Evolutionary conservation across 306 rosid genomes (phyloP), one percentile per base, ranked within the genome.

Genomic region (Gleditsia sinensis): DNA sequence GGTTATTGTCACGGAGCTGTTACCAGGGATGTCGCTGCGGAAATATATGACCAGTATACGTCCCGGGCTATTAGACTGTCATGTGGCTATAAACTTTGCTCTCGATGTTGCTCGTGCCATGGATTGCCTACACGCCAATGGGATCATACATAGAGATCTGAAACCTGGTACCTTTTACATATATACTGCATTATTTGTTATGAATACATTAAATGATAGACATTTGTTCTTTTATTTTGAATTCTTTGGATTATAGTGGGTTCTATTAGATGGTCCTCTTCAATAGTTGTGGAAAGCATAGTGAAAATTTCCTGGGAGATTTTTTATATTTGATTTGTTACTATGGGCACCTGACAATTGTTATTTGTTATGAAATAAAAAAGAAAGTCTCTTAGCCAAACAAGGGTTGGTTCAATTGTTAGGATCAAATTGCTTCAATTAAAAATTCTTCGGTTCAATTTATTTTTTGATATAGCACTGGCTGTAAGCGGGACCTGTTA

Each of bases 91-190:
- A 75, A 87, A 84, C 72, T 94, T 80, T 82, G 82, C 99, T 63
- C 88, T 88, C 24, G 99, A 94, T 81, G 68, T 94, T 54, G 96
- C 99, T 76, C 96, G 84, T 21, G 99, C 99, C 61, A 84, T 92
- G 99, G 99, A 94, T 67, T 94, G 99, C 85, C 87, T 94, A 42
- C 99, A 94, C 65, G 99, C 89, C 70, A 94, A 92, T 65, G 99
- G 99, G 80, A 94, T 94, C 82, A 94, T 92, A 62, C 97, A 94
- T 58, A 90, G 99, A 88, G 99, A 94, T 85, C 83, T 94, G 28
- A 94, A 94, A 83, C 99, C 99, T 68, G 96, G 97, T 94, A 90
- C 74, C 37, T 71, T 21, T 39, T 71, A 36, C 50, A 57, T 39
- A 34, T 54, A 28, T 39, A 45, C 50, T 21, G 34, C 39, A 48